Base-by-base conservation (phyloP, 306 rosid species). In the Cyclanthera cordifolia region DNA sequence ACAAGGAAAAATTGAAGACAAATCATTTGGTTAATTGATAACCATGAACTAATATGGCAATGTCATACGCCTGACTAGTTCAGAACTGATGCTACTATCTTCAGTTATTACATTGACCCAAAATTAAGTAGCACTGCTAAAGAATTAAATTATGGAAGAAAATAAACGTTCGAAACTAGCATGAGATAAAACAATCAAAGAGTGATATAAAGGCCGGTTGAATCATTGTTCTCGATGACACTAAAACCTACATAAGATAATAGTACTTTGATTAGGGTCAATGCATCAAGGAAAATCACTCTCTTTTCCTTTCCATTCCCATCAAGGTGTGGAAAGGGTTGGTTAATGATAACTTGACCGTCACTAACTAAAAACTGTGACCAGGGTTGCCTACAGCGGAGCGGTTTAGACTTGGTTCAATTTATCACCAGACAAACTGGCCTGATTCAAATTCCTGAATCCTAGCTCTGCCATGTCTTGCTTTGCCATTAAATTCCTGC, bases 401-500 rank as follows among this genome's bases (percentile, higher is more conserved):
- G 24, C 70, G n/a, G 16, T 16, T 30, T 47, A 46, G 23, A 8
- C 23, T 47, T 66, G 55, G 5, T 53, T 48, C 61, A 52, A 50
- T 37, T 32, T 69, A 7, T 52, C 73, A 3, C 34, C 50, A 30
- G 63, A 52, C 25, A 80, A 43, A 77, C 70, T 78, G 61, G 25
- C 76, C 53, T 49, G 76, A 53, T 14, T 53, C 70, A 15, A 75
- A 76, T 74, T 82, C 7, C 70, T 67, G 71, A 93, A 93, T 75
- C 99, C 99, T 69, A 93, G 96, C 79, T 93, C 96, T 15, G 86
- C 73, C 87, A 93, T 76, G 85, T 90, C 95, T 78, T 93, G 99
- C 67, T 90, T 90, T 37, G 99, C 99, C 99, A 93, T 93, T 82
- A 90, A 85, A 79, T 93, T 93, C 88, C 96, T 93, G 86, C 72